Conservation (phyloP, 371 early-diverging fungal species). For the Apophysomyces sp. region DNA sequence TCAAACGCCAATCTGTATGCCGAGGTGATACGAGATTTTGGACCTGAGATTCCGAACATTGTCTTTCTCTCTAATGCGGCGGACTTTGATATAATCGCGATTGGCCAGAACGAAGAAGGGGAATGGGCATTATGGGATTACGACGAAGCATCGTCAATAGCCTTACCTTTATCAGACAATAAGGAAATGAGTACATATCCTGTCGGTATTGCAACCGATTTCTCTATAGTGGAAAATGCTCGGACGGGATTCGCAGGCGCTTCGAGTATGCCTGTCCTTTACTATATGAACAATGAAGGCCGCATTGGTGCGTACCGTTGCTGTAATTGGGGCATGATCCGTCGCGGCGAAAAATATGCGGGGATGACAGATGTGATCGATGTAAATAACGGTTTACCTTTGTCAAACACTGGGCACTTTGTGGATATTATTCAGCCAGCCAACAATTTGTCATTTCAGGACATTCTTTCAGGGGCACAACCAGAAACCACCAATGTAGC, state of each 20-base stretch:
- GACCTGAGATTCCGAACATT: slow-evolving; percentile 1
- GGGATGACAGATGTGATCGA: neutral
- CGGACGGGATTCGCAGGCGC: neutral
- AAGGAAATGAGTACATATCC: slow-evolving; percentile 7
- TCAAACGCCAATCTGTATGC: neutral
- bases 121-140: slow-evolving; percentile 10
- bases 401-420: too few relatives aligned
- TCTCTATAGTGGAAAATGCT: neutral
- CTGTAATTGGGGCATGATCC: neutral
- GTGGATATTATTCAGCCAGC: too few relatives aligned
- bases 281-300: slow-evolving; percentile 4
- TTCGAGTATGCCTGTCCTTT: neutral
- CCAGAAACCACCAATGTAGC: too few relatives aligned
- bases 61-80: slow-evolving; percentile 6
- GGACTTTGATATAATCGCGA: neutral
- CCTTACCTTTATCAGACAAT: slow-evolving; percentile 6
- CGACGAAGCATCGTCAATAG: slow-evolving; percentile 6
- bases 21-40: slow-evolving; percentile 1
- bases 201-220: slow-evolving; percentile 10
- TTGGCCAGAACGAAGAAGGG: slow-evolving; percentile 6
- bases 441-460: too few relatives aligned
- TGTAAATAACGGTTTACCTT: too few relatives aligned
- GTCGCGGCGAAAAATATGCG: neutral
- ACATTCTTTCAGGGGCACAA: too few relatives aligned
- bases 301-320: slow-evolving; percentile 6